Percentiles rank a stretch among this genome's conserved stretches.
Evolutionary conservation across 371 early-diverging fungal species (phyloP).

Genomic region (Choanephora cucurbitarum): DNA sequence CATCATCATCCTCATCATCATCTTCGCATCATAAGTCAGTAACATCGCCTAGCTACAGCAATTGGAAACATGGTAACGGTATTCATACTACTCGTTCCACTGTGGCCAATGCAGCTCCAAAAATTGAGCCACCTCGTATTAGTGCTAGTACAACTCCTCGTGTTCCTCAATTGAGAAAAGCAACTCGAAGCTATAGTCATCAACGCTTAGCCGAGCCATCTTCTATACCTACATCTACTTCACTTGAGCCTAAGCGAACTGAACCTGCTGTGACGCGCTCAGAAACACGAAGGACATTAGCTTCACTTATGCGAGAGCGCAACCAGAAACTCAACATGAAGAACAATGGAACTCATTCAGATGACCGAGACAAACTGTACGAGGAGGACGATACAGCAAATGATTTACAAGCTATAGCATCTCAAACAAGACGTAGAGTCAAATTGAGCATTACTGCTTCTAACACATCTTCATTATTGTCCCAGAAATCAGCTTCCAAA

Average conservation of each 20-base stretch:
- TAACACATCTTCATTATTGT: not conserved
- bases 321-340: too few species aligned
- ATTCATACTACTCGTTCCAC: constrained; percentile 26
- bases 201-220: constrained; percentile 3
- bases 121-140: constrained; percentile 32
- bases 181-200: constrained; percentile 14
- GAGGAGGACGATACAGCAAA: too few species aligned
- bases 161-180: constrained; percentile 18
- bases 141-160: constrained; percentile 32
- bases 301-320: too few species aligned
- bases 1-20: constrained; percentile 17
- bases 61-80: not conserved
- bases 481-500: not conserved
- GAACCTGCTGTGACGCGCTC: constrained; percentile 3
- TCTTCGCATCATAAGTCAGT: constrained; percentile 14
- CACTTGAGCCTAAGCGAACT: not conserved
- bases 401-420: constrained; percentile 14
- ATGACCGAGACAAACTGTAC: too few species aligned
- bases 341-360: too few species aligned
- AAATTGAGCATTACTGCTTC: constrained; percentile 27
- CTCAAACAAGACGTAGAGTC: constrained; percentile 21
- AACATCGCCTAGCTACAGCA: constrained; percentile 2
- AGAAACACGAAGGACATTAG: constrained; percentile 14
- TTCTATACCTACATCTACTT: constrained; percentile 2
- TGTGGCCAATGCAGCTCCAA: constrained; percentile 27